phyloP scores from a whole-genome alignment of 2,329 filamentous ascomycete genomes.

The Colletotrichum sp. region DNA sequence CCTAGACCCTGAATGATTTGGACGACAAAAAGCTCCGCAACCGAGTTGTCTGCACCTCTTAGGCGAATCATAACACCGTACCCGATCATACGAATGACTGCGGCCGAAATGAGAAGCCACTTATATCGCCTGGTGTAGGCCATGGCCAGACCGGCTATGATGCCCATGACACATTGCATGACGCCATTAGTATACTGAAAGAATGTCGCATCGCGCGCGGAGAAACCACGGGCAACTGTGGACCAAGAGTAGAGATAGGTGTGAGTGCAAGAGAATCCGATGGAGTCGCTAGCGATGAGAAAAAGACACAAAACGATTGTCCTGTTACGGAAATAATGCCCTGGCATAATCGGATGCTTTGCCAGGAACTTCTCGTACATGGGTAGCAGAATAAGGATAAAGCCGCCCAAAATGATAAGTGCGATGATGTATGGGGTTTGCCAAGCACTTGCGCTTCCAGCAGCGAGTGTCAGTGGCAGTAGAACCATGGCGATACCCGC shows the following conservation, averaged over 20 bases:
- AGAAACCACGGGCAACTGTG: conserved; percentile 37
- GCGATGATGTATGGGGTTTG: conserved; percentile 45
- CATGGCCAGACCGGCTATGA: conserved; percentile 43
- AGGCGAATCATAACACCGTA: conserved; percentile 38
- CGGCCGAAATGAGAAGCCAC: conserved; percentile 31
- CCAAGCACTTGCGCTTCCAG: conserved; percentile 43
- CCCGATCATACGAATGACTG: conserved; percentile 33
- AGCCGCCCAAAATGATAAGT: conserved; percentile 55
- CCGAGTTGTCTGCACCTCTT: conserved; percentile 29
- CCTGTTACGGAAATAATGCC: conserved; percentile 36
- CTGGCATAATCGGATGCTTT: conserved; percentile 51
- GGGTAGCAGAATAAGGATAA: conserved; percentile 51
- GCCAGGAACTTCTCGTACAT: conserved; percentile 53
- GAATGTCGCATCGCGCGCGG: conserved; percentile 30
- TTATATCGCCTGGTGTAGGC: conserved; percentile 35
- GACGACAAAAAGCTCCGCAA: conserved; percentile 41
- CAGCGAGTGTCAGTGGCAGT: conserved; percentile 60
- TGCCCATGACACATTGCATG: conserved; percentile 40
- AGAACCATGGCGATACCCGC: conserved; percentile 57
- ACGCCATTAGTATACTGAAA: conserved; percentile 38
- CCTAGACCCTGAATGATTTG: conserved; percentile 36
- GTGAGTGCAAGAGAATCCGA: conserved; percentile 36
- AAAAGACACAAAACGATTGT: conserved; percentile 28
- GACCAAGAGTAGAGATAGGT: conserved; percentile 49
- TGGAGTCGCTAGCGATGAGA: conserved; percentile 27